Percentiles rank a stretch among this genome's conserved stretches.
These are phyloP conservation scores for Sarocladium kiliense DNA, from an alignment of 2,329 filamentous ascomycete species.

Conservation along the genomic window DNA sequence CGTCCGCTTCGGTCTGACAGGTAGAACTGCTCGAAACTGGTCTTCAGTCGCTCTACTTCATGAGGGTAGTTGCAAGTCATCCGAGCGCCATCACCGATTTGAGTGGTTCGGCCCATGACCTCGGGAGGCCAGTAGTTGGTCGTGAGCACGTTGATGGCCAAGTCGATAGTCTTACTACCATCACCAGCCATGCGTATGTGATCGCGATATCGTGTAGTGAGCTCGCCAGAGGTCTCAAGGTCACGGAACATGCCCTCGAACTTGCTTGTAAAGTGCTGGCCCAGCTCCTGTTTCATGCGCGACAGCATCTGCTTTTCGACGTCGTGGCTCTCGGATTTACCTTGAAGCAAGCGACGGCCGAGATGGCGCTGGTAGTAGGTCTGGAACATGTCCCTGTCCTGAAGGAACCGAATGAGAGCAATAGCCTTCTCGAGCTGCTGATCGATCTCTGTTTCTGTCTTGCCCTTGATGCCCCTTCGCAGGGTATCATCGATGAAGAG, in stretches of 20 bases:
- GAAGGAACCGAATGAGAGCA: constrained; percentile 77
- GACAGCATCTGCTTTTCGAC: constrained; percentile 94
- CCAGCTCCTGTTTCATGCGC: constrained; percentile 94
- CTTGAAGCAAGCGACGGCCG: constrained; percentile 78
- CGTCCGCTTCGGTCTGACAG: constrained; percentile 81
- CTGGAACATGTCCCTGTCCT: constrained; percentile 92
- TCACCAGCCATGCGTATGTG: constrained; percentile 53
- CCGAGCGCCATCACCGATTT: constrained; percentile 40
- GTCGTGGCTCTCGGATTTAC: constrained; percentile 84
- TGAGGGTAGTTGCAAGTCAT: constrained; percentile 64
- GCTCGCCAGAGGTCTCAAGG: constrained; percentile 80
- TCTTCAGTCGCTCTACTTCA: constrained; percentile 68
- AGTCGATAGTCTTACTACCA: constrained; percentile 55
- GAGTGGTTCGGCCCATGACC: constrained; percentile 62
- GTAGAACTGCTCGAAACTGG: constrained; percentile 87
- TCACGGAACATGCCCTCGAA: constrained; percentile 98
- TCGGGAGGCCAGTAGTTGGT: constrained; percentile 95
- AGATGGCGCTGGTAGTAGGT: constrained; percentile 98
- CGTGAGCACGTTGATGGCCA: constrained; percentile 80
- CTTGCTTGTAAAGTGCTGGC: constrained; percentile 87
- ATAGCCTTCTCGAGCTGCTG: constrained; percentile 83
- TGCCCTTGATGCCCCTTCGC: constrained; percentile 88
- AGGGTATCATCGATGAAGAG: constrained; percentile 96
- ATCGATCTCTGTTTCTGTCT: constrained; percentile 85
- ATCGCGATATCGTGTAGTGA: constrained; percentile 70